Evolutionary conservation across 75 land plant genomes (phyloP).

Genomic region (Pinus taeda): DNA sequence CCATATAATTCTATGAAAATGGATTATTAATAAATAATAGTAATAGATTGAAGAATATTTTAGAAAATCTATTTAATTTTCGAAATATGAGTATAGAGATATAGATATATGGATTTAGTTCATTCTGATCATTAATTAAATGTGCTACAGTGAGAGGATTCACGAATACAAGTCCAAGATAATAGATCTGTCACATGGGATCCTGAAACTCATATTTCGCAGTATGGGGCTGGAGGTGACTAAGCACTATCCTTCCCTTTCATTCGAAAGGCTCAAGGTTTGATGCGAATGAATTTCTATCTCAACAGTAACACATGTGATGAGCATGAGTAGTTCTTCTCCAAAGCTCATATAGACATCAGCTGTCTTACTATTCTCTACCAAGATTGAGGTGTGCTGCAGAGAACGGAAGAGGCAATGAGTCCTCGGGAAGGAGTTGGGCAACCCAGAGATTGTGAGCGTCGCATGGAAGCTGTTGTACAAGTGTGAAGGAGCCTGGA

Average conservation of each 20-base stretch:
- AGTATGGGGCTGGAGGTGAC: constrained; percentile 29
- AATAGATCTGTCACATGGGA: constrained; percentile 27
- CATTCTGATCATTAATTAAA: no score
- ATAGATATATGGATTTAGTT: background rate
- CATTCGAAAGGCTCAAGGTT: constrained; percentile 38
- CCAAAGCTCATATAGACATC: background rate
- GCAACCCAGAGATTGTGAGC: no score
- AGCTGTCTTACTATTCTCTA: background rate
- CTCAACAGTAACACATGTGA: background rate
- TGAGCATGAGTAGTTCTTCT: no score
- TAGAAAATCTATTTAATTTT: background rate
- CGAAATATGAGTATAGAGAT: no score
- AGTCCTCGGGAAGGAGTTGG: no score
- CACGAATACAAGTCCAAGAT: constrained; percentile 34
- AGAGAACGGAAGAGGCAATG: no score
- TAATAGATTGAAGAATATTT: no score
- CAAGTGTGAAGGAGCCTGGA: no score
- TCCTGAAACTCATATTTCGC: constrained; percentile 18
- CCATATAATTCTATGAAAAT: no score
- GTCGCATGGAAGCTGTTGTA: no score
- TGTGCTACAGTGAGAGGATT: constrained; percentile 18
- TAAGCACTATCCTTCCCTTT: constrained; percentile 25
- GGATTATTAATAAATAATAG: no score
- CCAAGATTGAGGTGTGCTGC: no score
- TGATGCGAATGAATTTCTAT: constrained; percentile 47